These are phyloP conservation scores for Teratosphaeriaceae sp. DNA, from an alignment of 2,329 filamentous ascomycete species.

Conservation along the genomic window DNA sequence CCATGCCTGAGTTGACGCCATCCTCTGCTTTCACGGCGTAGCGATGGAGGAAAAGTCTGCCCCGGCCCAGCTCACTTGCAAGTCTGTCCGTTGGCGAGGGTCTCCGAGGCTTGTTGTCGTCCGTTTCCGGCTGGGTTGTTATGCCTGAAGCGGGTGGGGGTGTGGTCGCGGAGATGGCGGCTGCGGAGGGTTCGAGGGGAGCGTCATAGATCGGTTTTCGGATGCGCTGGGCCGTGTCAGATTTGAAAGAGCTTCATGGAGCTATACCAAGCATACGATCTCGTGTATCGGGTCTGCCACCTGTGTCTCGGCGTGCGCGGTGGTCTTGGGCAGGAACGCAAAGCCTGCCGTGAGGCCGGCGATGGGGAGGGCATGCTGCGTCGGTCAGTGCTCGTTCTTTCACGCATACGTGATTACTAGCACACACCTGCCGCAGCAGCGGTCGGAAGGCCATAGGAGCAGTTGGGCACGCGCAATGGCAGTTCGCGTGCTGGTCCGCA, in stretches of 20 bases:
- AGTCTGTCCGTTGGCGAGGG: slow-evolving; percentile 87
- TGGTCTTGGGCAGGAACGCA: slow-evolving; percentile 41
- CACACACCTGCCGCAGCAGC: slow-evolving; percentile 37
- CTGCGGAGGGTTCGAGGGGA: slow-evolving; percentile 26
- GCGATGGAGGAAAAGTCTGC: slow-evolving; percentile 71
- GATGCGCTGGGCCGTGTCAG: slow-evolving; percentile 19
- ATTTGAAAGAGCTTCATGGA: neutral
- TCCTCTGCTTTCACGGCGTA: slow-evolving; percentile 71
- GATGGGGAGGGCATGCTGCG: slow-evolving; percentile 44
- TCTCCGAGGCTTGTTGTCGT: slow-evolving; percentile 22
- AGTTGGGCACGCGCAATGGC: slow-evolving; percentile 7
- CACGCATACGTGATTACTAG: neutral
- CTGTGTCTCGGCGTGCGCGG: slow-evolving; percentile 44
- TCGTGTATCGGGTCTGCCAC: slow-evolving; percentile 21
- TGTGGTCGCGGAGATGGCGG: slow-evolving; percentile 34
- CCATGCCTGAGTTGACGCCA: slow-evolving; percentile 74
- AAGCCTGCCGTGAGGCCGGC: slow-evolving; percentile 40
- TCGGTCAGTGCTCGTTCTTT: neutral
- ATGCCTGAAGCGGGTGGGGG: slow-evolving; percentile 30
- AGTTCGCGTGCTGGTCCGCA: neutral
- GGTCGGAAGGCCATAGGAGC: slow-evolving; percentile 48
- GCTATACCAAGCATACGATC: slow-evolving; percentile 16
- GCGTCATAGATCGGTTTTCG: slow-evolving; percentile 71
- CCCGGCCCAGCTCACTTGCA: slow-evolving; percentile 71
- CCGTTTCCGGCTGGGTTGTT: slow-evolving; percentile 26